Conservation (phyloP, 208 protist genomes). For the Leishmania braziliensis region DNA sequence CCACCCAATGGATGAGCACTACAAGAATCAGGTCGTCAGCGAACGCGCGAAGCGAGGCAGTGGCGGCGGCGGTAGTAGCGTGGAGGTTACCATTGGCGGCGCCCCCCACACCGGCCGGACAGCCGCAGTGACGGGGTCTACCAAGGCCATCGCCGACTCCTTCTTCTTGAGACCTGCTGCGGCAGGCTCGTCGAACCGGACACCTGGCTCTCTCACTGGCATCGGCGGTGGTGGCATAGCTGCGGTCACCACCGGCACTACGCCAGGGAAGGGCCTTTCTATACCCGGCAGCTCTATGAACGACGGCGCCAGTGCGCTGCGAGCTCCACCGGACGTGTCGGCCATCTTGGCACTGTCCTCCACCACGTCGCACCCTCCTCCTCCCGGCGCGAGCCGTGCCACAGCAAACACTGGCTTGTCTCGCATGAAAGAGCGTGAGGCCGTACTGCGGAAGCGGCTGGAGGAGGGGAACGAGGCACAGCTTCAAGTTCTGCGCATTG, state of each 20-base stretch:
- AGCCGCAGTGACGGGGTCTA: constrained; percentile 12
- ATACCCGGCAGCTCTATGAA: background rate
- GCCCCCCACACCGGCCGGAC: background rate
- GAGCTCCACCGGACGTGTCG: constrained; percentile 20
- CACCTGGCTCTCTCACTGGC: background rate
- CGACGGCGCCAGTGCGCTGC: constrained; percentile 18
- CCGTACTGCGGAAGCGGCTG: constrained; percentile 46
- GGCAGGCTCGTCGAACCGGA: background rate
- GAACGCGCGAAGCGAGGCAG: constrained; percentile 47
- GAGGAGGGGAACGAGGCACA: constrained; percentile 57
- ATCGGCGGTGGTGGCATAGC: background rate
- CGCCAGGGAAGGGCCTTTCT: background rate
- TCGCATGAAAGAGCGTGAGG: constrained; percentile 65
- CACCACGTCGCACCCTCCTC: background rate
- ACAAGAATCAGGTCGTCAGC: constrained; percentile 60
- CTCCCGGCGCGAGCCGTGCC: background rate
- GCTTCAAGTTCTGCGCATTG: constrained; percentile 37
- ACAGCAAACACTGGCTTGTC: constrained; percentile 2
- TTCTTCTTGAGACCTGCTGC: constrained; percentile 27
- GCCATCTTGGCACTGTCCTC: constrained; percentile 24
- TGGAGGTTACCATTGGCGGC: background rate
- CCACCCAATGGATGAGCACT: constrained; percentile 94
- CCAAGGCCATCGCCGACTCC: constrained; percentile 48
- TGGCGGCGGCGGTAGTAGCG: constrained; percentile 1
- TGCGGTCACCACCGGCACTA: background rate